Evolutionary conservation across 2,329 filamentous ascomycete genomes (phyloP).

Genomic region (Diaporthe humulicola): DNA sequence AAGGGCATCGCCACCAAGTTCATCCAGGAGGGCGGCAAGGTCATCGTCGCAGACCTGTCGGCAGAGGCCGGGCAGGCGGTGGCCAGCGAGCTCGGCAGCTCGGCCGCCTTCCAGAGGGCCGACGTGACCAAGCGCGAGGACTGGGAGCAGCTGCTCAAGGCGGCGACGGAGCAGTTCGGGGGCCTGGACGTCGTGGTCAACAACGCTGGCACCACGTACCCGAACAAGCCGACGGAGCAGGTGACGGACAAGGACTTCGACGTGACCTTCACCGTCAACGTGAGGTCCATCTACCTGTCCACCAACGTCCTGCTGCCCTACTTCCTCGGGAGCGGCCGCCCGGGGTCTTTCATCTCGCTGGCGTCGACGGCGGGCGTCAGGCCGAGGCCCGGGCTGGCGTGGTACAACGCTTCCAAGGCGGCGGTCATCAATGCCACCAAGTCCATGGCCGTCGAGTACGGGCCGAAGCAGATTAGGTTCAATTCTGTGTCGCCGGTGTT

Average conservation of each 20-base stretch:
- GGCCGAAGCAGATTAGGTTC: constrained; percentile 78
- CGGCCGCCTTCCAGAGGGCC: constrained; percentile 53
- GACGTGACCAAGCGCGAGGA: constrained; percentile 66
- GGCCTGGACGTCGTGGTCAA: constrained; percentile 71
- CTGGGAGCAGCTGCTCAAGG: constrained; percentile 65
- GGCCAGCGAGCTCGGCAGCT: constrained; percentile 57
- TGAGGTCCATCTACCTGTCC: constrained; percentile 75
- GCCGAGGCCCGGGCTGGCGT: constrained; percentile 73
- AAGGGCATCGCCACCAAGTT: constrained; percentile 63
- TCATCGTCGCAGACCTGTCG: constrained; percentile 62
- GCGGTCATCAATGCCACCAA: constrained; percentile 72
- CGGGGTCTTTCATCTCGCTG: constrained; percentile 74
- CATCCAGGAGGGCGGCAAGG: constrained; percentile 42
- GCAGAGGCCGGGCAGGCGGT: constrained; percentile 58
- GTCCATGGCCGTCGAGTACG: constrained; percentile 78
- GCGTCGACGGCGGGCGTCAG: constrained; percentile 73
- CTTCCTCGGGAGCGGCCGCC: constrained; percentile 68
- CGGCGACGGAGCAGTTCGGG: constrained; percentile 60
- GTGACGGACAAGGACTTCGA: constrained; percentile 78
- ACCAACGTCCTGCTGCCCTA: constrained; percentile 72
- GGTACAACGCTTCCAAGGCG: constrained; percentile 79
- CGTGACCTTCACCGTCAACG: constrained; percentile 76
- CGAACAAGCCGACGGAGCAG: constrained; percentile 72
- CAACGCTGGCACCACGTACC: constrained; percentile 71
- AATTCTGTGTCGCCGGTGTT: constrained; percentile 79